Conservation (phyloP, 1,139 yeast species). For the Saccharomyces hybrid region DNA sequence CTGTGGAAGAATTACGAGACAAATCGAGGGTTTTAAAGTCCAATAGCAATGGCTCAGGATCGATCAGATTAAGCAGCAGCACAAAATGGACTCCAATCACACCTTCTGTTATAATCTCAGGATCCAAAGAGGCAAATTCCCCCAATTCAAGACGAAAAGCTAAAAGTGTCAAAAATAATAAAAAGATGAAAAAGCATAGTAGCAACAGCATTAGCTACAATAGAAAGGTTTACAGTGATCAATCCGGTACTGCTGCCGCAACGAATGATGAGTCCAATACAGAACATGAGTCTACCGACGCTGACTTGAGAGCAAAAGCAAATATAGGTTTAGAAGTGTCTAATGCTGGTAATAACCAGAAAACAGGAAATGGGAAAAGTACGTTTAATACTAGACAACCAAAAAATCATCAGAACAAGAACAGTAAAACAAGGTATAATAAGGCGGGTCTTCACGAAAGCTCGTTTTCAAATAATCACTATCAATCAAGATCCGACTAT, state of each 20-base stretch:
- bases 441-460: neutral
- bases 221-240: neutral
- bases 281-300: no score
- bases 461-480: neutral
- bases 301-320: no score
- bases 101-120: slow-evolving; percentile 46
- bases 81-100: slow-evolving; percentile 85
- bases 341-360: no score
- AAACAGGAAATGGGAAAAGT: no score
- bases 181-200: slow-evolving; percentile 2
- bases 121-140: neutral
- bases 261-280: neutral
- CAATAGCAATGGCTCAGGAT: slow-evolving; percentile 27
- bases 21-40: neutral
- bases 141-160: slow-evolving; percentile 5
- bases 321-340: no score
- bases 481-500: neutral
- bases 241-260: neutral
- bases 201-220: slow-evolving; percentile 1
- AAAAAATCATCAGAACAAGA: slow-evolving; percentile 2
- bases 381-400: neutral
- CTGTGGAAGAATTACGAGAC: slow-evolving; percentile 22
- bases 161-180: slow-evolving; percentile 10
- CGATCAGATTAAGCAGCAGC: slow-evolving; percentile 51
- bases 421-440: slow-evolving; percentile 2